These are phyloP conservation scores for Neoboletus brunneissimus DNA, from an alignment of 768 basidiomycete genomes.

Conservation along the genomic window DNA sequence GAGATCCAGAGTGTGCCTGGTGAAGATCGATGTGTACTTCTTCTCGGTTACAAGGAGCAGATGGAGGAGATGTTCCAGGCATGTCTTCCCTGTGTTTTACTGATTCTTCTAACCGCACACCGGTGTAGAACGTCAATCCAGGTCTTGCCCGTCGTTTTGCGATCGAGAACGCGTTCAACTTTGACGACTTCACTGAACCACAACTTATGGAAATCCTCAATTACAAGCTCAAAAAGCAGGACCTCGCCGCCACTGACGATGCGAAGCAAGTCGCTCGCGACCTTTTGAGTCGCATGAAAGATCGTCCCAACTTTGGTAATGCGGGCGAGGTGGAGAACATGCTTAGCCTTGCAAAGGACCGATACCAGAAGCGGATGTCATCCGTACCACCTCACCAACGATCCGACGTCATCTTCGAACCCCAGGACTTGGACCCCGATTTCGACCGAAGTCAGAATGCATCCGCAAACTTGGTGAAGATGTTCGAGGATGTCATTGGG, in stretches of 20 bases:
- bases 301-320: constrained; percentile 63
- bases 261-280: constrained; percentile 60
- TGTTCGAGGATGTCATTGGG: constrained; percentile 65
- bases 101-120: background rate
- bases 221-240: constrained; percentile 53
- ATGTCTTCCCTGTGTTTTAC: constrained; percentile 1
- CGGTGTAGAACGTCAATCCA: constrained; percentile 61
- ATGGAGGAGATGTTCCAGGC: constrained; percentile 78
- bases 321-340: constrained; percentile 64
- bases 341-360: constrained; percentile 47
- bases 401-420: constrained; percentile 35
- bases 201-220: constrained; percentile 54
- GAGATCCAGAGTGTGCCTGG: constrained; percentile 68
- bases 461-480: constrained; percentile 45
- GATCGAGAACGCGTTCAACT: constrained; percentile 67
- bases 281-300: constrained; percentile 33
- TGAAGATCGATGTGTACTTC: constrained; percentile 65
- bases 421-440: constrained; percentile 62
- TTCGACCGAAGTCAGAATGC: constrained; percentile 50
- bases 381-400: constrained; percentile 21
- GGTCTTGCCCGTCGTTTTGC: constrained; percentile 64
- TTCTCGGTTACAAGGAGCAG: constrained; percentile 62
- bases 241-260: constrained; percentile 51
- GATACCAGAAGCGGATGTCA: constrained; percentile 41
- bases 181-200: constrained; percentile 57